Evolutionary conservation across 2,329 filamentous ascomycete genomes (phyloP).

Genomic region (Esteya vermicola): DNA sequence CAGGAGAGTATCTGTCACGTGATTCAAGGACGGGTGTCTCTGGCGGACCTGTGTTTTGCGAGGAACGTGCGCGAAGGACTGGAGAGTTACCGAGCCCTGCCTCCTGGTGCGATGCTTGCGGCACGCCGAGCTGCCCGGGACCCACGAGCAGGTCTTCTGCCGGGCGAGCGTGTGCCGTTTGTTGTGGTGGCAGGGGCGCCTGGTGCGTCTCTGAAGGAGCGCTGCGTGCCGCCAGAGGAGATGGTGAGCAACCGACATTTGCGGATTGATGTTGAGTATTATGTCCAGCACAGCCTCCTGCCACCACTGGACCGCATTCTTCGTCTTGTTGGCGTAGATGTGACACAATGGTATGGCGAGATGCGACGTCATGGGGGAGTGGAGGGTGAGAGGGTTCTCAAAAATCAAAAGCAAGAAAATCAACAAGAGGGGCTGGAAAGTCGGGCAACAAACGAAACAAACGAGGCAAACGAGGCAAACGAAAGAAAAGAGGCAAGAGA

Average conservation of each 20-base stretch:
- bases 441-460: conserved; percentile 9
- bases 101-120: conserved; percentile 79
- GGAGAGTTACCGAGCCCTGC: conserved; percentile 71
- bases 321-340: conserved; percentile 79
- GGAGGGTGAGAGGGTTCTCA: conserved; percentile 46
- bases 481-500: no score
- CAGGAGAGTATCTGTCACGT: conserved; percentile 73
- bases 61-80: conserved; percentile 63
- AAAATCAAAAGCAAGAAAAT: no score
- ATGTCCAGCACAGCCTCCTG: conserved; percentile 90
- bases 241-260: conserved; percentile 56
- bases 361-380: conserved; percentile 58
- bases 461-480: no score
- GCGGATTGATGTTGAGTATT: conserved; percentile 86
- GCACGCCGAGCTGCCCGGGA: conserved; percentile 78
- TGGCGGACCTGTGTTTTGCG: conserved; percentile 94
- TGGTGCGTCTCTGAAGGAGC: conserved; percentile 71
- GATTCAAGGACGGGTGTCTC: conserved; percentile 72
- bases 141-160: conserved; percentile 75
- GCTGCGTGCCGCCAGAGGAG: conserved; percentile 77
- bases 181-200: conserved; percentile 84
- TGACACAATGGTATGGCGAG: conserved; percentile 84
- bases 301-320: conserved; percentile 93
- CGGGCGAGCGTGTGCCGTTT: conserved; percentile 89
- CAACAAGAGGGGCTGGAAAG: neutral